phyloP scores from a whole-genome alignment of 441 rosid genomes.

The Syzygium syzygioides region DNA sequence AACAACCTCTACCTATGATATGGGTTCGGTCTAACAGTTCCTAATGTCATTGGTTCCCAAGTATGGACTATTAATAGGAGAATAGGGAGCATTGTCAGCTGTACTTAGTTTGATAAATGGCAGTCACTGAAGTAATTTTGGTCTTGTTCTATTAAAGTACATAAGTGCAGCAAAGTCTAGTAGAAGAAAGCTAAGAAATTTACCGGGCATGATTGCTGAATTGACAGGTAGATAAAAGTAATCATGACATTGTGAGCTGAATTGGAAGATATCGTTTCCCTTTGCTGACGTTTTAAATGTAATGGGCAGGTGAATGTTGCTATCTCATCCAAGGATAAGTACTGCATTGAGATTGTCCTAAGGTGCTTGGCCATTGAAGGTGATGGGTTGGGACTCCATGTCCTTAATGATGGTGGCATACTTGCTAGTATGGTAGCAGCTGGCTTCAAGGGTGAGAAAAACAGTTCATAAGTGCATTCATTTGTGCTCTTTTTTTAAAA shows the following conservation, averaged over 20 bases:
- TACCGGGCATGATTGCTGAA: neutral
- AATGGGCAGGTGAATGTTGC: constrained; percentile 71
- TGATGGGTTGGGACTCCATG: constrained; percentile 76
- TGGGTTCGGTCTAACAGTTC: neutral
- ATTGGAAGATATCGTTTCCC: neutral
- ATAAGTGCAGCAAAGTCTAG: neutral
- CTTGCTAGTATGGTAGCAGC: constrained; percentile 82
- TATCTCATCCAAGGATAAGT: constrained; percentile 65
- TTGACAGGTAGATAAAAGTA: neutral
- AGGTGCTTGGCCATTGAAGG: constrained; percentile 90
- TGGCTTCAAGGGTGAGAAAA: constrained; percentile 81
- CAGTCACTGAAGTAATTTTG: neutral
- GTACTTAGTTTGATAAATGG: neutral
- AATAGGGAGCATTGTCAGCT: neutral
- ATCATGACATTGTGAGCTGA: neutral
- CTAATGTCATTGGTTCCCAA: neutral
- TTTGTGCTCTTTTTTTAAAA: neutral
- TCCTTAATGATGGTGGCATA: constrained; percentile 69
- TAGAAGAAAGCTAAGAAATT: neutral
- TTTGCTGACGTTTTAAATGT: neutral
- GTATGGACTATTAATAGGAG: neutral
- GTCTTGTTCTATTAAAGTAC: neutral
- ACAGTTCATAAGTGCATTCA: constrained; percentile 6
- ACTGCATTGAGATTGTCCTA: constrained; percentile 82
- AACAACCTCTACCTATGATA: neutral